These are phyloP conservation scores for Forsythia suspensa DNA, from an alignment of 257 asterid genomes.

Conservation along the genomic window DNA sequence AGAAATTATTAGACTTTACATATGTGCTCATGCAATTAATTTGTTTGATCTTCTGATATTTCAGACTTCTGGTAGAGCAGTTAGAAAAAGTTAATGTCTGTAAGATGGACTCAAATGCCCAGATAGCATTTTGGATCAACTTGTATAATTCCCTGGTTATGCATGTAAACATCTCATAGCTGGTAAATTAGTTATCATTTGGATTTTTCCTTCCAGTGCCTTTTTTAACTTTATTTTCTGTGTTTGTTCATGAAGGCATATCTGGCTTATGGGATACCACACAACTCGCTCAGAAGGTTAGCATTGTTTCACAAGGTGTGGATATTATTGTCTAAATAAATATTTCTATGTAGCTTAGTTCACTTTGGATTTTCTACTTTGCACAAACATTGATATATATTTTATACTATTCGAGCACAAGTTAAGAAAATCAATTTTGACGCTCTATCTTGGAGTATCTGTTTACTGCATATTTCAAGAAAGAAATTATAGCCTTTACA, in stretches of 20 bases:
- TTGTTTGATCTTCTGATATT: constrained; percentile 13
- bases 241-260: constrained; percentile 42
- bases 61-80: constrained; percentile 61
- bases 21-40: not conserved
- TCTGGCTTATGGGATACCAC: constrained; percentile 63
- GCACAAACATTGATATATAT: not conserved
- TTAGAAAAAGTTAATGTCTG: constrained; percentile 46
- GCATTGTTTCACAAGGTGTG: constrained; percentile 71
- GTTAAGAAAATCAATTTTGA: not conserved
- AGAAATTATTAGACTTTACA: not conserved
- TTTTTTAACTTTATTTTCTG: constrained; percentile 13
- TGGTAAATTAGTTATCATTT: constrained; percentile 2
- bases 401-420: not conserved
- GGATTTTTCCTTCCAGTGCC: not conserved
- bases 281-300: constrained; percentile 66
- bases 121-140: constrained; percentile 68
- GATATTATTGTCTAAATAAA: constrained; percentile 13
- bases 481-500: not conserved
- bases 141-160: constrained; percentile 62
- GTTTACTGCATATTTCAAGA: not conserved
- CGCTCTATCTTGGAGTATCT: not conserved
- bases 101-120: constrained; percentile 48
- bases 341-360: not conserved
- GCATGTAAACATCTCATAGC: constrained; percentile 44
- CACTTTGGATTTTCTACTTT: not conserved